Evolutionary conservation across 106 monocot species (phyloP).

Genomic region (Allium cepa): DNA sequence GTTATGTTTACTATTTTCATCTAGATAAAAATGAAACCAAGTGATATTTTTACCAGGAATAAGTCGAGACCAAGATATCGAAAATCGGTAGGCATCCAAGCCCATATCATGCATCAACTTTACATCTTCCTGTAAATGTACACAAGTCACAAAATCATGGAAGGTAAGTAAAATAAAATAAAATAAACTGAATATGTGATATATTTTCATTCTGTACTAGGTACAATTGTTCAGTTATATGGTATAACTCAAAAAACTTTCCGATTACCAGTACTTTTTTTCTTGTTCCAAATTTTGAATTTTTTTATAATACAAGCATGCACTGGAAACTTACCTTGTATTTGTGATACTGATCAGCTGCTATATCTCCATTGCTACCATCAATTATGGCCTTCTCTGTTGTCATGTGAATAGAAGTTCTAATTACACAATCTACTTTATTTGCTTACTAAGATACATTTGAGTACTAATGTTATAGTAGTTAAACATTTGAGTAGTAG

Average conservation of each 20-base stretch:
- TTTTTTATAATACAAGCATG: neutral
- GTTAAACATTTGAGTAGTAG: too few species aligned
- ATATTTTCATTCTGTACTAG: too few species aligned
- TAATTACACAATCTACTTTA: too few species aligned
- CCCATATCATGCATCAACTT: slow-evolving; percentile 40
- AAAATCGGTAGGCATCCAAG: slow-evolving; percentile 41
- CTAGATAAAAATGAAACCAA: neutral
- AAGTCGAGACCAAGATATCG: slow-evolving; percentile 44
- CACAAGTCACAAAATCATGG: neutral
- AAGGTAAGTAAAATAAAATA: too few species aligned
- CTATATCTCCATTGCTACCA: slow-evolving; percentile 26
- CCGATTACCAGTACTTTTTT: too few species aligned
- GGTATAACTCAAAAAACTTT: too few species aligned
- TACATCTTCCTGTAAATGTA: slow-evolving; percentile 33
- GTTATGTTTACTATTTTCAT: too few species aligned
- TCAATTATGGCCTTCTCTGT: slow-evolving; percentile 1
- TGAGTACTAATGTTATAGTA: too few species aligned
- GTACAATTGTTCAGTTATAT: too few species aligned
- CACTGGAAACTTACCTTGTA: slow-evolving; percentile 29
- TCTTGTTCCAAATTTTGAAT: neutral
- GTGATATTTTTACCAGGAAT: slow-evolving; percentile 23
- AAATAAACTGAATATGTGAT: too few species aligned
- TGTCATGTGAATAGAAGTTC: too few species aligned
- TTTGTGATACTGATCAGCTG: slow-evolving; percentile 56
- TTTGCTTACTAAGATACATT: too few species aligned